Evolutionary conservation across 176 grass and related monocot species (phyloP).

Genomic region (Dactylis glomerata): DNA sequence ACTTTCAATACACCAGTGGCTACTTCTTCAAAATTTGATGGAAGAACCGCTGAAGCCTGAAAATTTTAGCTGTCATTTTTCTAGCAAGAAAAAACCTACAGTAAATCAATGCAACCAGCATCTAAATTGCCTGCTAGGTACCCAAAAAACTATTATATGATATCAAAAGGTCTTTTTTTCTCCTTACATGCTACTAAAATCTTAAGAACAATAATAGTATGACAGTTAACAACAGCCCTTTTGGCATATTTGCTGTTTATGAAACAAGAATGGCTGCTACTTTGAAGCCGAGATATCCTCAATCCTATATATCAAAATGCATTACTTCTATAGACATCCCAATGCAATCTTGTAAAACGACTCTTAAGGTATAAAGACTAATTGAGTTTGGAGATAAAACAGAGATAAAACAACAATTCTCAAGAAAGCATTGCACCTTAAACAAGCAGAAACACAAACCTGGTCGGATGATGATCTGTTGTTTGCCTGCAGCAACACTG

Average conservation of each 20-base stretch:
- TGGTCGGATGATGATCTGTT: slow-evolving; percentile 91
- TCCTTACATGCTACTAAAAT: slow-evolving; percentile 8
- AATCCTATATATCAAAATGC: slow-evolving; percentile 13
- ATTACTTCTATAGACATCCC: not conserved
- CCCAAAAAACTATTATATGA: not conserved
- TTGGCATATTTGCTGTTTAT: not conserved
- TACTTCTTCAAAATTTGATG: slow-evolving; percentile 99
- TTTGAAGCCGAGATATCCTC: slow-evolving; percentile 10
- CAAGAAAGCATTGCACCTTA: slow-evolving; percentile 7
- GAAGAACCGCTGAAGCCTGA: slow-evolving; percentile 82
- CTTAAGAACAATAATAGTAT: not conserved
- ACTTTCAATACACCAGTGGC: slow-evolving; percentile 95
- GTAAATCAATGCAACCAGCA: not conserved
- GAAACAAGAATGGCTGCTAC: slow-evolving; percentile 15
- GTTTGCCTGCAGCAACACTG: slow-evolving; percentile 95
- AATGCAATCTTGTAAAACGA: not conserved
- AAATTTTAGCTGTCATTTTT: slow-evolving; percentile 26
- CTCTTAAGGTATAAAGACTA: slow-evolving; percentile 4
- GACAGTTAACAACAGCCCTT: not conserved
- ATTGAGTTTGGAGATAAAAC: slow-evolving; percentile 3
- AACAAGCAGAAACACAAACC: slow-evolving; percentile 47
- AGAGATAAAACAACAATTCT: not conserved
- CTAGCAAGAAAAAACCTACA: slow-evolving; percentile 17
- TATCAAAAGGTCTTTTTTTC: not conserved
- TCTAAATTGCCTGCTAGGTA: slow-evolving; percentile 10